These are phyloP conservation scores for Tulasnella calospora DNA, from an alignment of 768 basidiomycete genomes.

Conservation along the genomic window DNA sequence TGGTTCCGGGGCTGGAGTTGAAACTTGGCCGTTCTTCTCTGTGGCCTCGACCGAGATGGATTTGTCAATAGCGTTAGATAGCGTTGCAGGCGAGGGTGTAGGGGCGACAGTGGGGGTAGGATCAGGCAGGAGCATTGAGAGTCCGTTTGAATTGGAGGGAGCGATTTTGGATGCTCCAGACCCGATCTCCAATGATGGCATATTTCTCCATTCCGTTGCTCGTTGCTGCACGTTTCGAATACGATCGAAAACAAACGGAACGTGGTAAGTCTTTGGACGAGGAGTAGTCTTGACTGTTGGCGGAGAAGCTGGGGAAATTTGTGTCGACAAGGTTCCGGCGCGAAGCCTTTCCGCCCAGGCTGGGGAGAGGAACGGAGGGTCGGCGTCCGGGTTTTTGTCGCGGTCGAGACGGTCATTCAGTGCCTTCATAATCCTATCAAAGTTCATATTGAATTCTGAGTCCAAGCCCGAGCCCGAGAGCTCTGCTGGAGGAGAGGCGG, in stretches of 20 bases:
- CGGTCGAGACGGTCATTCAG: neutral
- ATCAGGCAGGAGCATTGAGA: too few relatives aligned
- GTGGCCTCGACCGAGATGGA: too few relatives aligned
- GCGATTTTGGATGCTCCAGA: too few relatives aligned
- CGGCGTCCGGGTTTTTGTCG: neutral
- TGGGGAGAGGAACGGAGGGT: neutral
- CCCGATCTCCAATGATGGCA: too few relatives aligned
- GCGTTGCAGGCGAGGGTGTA: too few relatives aligned
- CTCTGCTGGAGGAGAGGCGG: neutral
- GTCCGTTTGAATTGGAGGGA: too few relatives aligned
- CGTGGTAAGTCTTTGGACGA: neutral
- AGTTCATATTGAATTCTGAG: neutral
- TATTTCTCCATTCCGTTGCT: too few relatives aligned
- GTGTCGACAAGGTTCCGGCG: neutral
- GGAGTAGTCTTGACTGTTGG: neutral
- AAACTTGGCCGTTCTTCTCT: too few relatives aligned
- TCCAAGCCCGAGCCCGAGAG: neutral
- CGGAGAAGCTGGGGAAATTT: neutral
- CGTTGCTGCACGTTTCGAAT: too few relatives aligned
- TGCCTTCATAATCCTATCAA: neutral
- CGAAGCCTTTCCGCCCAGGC: neutral
- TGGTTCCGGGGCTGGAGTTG: too few relatives aligned
- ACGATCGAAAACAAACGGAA: neutral
- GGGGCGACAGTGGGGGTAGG: too few relatives aligned
- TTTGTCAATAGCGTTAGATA: too few relatives aligned